Base-by-base conservation (phyloP, 2,329 filamentous ascomycete species). In the Apiospora koreana region DNA sequence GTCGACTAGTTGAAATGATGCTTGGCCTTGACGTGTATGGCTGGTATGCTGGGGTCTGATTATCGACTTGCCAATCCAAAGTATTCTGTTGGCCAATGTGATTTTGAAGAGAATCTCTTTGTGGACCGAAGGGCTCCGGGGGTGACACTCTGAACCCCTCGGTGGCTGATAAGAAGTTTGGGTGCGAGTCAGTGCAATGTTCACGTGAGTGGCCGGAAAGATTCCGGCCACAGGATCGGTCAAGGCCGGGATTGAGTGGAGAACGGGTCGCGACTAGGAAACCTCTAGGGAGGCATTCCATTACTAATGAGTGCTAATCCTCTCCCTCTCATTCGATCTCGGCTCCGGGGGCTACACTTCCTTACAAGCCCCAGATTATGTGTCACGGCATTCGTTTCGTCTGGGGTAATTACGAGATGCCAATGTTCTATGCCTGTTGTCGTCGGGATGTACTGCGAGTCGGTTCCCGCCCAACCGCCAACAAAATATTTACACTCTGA, bases 131-230 rank as follows among this genome's bases (percentile, higher is more conserved):
- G 54, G 31, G 28, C 28, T 28, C 50, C 54, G 31, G 31, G 28
- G 54, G 31, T 62, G 12, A 18, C 31, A 14, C 7, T 46, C 3
- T 35, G 54, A 38, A 38, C 18, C 54, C 54, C 31, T n/a, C 31
- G 18, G 54, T 62, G 54, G 54, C 54, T 62, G 54, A 62, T 62
- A 62, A 62, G 31, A 38, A 38, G 18, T 38, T 62, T 62, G 18
- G 28, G 18, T 23, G 54, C 54, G 54, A 62, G 54, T 62, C 54
- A 62, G 35, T 38, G 1, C 18, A 14, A 38, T 62, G 54, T 50
- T 41, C 66, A 68, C 45, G 66, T 68, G 66, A 68, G 43, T 68
- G 66, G 66, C 66, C 45, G 66, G 66, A 68, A 68, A 12, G 10
- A 23, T 68, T 68, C 66, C 66, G 66, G 66, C 66, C 66, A 68